Evolutionary conservation across 495 filamentous ascomycete species (phyloP), one percentile per base, ranked within the genome.

Genomic region (Eremomyces bilateralis): DNA sequence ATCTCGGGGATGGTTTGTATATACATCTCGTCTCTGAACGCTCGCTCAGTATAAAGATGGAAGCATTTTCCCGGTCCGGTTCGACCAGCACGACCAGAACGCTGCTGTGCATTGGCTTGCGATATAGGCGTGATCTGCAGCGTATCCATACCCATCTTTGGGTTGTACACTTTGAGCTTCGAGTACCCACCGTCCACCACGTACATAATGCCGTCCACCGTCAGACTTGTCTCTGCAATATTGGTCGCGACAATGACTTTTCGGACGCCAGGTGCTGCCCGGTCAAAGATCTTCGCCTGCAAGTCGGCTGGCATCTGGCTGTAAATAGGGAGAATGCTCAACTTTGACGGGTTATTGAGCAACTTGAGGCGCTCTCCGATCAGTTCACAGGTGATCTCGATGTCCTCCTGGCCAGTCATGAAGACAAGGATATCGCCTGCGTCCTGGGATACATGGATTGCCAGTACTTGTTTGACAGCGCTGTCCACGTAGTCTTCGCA

Each of bases 391-490:
- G 90, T 95, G 22, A 78, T 72, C 56, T 95, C 88, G 38, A 99
- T 99, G 47, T 99, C 90, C 57, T 99, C 90, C 56, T 94, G 85
- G 20, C 90, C 90, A 2, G 90, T 99, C 90, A 99, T 99, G 54
- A 99, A 99, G 13, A 94, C 83, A 15, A 99, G 62, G 37, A 99
- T 94, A 52, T 99, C 90, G 16, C 90, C 90, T 8, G 69, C 53
- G 1, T 77, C 76, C 59, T 92, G 84, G 0, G 81, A 88, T 12
- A 95, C 80, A 44, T 99, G 90, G 34, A 99, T 94, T n/a, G 84
- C 78, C 31, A 99, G 65, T 20, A 93, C 77, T 51, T 95, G 88
- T 50, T 94, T 85, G 34, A 95, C 90, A 8, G 90, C 90, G 39
- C 80, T 78, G 44, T 95, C 90, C 24, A 99, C 90, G 46, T 95